These are phyloP conservation scores for Mycena albidolilacea DNA, from an alignment of 768 basidiomycete species.

Conservation along the genomic window DNA sequence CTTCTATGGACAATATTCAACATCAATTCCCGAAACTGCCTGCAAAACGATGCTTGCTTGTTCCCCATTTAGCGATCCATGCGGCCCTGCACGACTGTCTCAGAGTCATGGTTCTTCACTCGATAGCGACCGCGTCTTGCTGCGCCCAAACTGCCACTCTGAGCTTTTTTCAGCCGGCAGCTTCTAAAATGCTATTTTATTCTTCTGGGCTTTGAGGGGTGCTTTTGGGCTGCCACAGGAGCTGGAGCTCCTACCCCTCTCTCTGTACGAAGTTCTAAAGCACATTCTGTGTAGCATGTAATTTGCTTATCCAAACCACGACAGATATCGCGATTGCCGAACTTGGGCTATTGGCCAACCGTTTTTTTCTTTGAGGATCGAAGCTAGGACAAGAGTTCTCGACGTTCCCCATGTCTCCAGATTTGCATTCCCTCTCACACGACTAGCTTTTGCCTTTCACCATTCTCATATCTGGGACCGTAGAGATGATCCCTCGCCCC, in stretches of 20 bases:
- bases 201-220: background rate
- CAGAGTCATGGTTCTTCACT: too few species aligned
- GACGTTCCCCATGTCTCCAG: background rate
- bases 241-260: background rate
- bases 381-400: background rate
- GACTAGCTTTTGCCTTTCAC: slow-evolving; percentile 21
- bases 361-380: background rate
- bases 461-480: slow-evolving; percentile 11
- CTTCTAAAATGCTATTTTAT: background rate
- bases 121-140: too few species aligned
- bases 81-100: slow-evolving; percentile 15
- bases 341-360: background rate
- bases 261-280: background rate
- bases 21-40: background rate
- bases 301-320: slow-evolving; percentile 22
- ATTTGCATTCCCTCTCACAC: background rate
- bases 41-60: slow-evolving; percentile 5
- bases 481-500: slow-evolving; percentile 24
- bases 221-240: background rate
- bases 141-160: background rate
- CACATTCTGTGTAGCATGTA: slow-evolving; percentile 13
- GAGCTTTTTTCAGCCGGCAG: background rate
- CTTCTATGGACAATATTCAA: slow-evolving; percentile 31
- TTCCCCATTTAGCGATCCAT: slow-evolving; percentile 23
- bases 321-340: slow-evolving; percentile 22